These are phyloP conservation scores for Colletotrichum caudatum DNA, from an alignment of 2,329 filamentous ascomycete species.

Conservation along the genomic window DNA sequence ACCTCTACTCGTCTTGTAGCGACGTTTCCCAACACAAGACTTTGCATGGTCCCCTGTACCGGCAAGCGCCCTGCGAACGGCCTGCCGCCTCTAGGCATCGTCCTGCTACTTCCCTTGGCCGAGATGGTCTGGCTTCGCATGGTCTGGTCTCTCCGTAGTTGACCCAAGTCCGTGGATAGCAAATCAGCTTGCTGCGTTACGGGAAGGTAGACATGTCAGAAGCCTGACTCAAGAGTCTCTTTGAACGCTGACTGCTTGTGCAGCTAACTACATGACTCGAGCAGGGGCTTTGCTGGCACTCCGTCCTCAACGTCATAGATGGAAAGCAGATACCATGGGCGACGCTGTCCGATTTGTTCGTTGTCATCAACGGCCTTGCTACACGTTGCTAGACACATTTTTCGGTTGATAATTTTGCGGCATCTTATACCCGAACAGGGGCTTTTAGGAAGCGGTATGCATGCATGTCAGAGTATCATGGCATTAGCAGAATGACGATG, in stretches of 20 bases:
- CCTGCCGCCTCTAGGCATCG: constrained; percentile 8
- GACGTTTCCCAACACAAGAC: constrained; percentile 18
- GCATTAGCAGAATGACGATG: constrained; percentile 25
- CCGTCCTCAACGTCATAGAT: not conserved
- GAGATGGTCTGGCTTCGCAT: not conserved
- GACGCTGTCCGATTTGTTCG: not conserved
- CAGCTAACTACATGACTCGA: not conserved
- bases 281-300: not conserved
- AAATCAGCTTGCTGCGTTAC: not conserved
- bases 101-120: constrained; percentile 2
- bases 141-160: not conserved
- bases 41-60: constrained; percentile 1
- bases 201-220: not conserved
- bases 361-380: not conserved
- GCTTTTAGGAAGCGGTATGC: not conserved
- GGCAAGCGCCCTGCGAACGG: not conserved
- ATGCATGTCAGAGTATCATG: constrained; percentile 41
- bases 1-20: constrained; percentile 12
- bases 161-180: not conserved
- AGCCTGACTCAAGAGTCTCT: too few relatives aligned
- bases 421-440: constrained; percentile 25
- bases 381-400: constrained; percentile 1
- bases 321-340: not conserved
- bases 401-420: not conserved
- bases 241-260: not conserved